phyloP scores from a whole-genome alignment of 1,139 yeast genomes.

The Nakaseomyces kungkrabaensis region DNA sequence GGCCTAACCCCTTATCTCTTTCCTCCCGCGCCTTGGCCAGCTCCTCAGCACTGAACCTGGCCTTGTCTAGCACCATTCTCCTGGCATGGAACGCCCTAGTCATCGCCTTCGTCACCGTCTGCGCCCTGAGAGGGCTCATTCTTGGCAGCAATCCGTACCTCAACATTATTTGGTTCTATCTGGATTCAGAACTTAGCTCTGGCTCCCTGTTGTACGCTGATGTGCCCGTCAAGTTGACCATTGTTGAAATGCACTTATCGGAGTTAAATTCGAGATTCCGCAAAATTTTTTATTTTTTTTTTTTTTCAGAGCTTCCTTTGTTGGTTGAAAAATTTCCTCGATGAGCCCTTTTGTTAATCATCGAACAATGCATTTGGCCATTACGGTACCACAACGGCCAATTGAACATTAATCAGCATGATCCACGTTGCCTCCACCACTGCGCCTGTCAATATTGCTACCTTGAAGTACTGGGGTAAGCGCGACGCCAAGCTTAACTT shows the following conservation, averaged over 20 bases:
- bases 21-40: slow-evolving; percentile 46
- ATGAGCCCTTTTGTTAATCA: background rate
- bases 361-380: no score
- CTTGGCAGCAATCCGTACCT: background rate
- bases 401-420: slow-evolving; percentile 8
- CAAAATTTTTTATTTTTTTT: no score
- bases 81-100: background rate
- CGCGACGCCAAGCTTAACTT: slow-evolving; percentile 77
- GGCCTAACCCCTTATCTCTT: slow-evolving; percentile 50
- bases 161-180: background rate
- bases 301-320: no score
- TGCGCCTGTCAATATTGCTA: slow-evolving; percentile 97
- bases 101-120: background rate
- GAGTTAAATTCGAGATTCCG: background rate
- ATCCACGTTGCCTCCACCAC: slow-evolving; percentile 72
- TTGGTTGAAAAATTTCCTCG: background rate
- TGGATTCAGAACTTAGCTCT: background rate
- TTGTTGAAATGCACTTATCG: background rate
- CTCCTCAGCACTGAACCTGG: slow-evolving; percentile 43
- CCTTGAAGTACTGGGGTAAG: slow-evolving; percentile 97
- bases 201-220: no score
- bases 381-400: slow-evolving; percentile 17
- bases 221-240: background rate
- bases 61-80: background rate
- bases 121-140: background rate